Percentiles rank a stretch among this genome's conserved stretches.
These are phyloP conservation scores for Coprinopsis strossmayeri DNA, from an alignment of 768 basidiomycete species.

Conservation along the genomic window DNA sequence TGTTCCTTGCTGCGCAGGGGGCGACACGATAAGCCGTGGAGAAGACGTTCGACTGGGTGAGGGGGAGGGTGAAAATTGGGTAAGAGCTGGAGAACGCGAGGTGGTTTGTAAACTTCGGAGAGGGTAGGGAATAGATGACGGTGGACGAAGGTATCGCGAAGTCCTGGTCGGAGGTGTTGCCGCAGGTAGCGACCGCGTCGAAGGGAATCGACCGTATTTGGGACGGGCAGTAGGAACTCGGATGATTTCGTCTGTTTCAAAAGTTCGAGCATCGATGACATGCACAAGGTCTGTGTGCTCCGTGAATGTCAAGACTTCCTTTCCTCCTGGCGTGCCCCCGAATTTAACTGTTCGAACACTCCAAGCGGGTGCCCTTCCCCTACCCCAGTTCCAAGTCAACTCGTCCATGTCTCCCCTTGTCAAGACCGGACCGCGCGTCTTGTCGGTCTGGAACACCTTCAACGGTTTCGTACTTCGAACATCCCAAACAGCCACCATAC, in stretches of 20 bases:
- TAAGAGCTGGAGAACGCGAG: not conserved
- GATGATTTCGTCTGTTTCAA: constrained; percentile 68
- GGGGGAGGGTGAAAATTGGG: constrained; percentile 5
- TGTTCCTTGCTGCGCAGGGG: not conserved
- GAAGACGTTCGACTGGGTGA: constrained; percentile 1
- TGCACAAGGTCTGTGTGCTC: constrained; percentile 87
- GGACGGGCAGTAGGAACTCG: constrained; percentile 37
- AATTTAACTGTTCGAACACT: constrained; percentile 87
- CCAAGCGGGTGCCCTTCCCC: constrained; percentile 67
- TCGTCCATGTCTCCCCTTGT: constrained; percentile 30
- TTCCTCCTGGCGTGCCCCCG: constrained; percentile 41
- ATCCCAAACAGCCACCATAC: constrained; percentile 77
- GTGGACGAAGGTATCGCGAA: not conserved
- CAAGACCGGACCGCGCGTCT: constrained; percentile 19
- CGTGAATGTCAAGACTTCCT: constrained; percentile 84
- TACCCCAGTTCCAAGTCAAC: constrained; percentile 66
- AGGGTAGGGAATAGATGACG: not conserved
- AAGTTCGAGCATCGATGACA: constrained; percentile 81
- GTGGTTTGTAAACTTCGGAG: not conserved
- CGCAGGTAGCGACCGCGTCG: constrained; percentile 8
- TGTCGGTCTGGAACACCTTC: constrained; percentile 60
- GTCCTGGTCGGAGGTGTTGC: not conserved
- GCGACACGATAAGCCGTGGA: constrained; percentile 2
- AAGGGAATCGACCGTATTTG: constrained; percentile 7
- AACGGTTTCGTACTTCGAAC: constrained; percentile 67